Percentiles rank a stretch among this genome's conserved stretches.
These are phyloP conservation scores for Talaromyces sp. DNA, from an alignment of 2,329 filamentous ascomycete species.

Conservation along the genomic window DNA sequence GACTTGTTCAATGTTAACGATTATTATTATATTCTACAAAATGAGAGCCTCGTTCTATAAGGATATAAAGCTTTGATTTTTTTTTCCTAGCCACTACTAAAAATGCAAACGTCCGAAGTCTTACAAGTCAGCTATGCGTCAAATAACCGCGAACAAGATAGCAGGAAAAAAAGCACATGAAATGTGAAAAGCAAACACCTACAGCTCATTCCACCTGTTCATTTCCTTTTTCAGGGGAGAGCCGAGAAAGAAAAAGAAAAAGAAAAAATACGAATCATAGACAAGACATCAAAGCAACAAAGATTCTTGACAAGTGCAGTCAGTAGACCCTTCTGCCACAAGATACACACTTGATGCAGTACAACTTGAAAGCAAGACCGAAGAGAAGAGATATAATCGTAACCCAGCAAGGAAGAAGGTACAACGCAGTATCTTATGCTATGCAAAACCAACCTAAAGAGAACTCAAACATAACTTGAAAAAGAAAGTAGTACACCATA, in stretches of 20 bases:
- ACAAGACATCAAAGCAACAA: not conserved
- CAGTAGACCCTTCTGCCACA: not conserved
- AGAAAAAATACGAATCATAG: constrained; percentile 2
- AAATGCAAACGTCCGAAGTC: constrained; percentile 14
- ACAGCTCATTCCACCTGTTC: not conserved
- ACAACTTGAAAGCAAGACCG: constrained; percentile 4
- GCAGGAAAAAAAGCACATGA: not conserved
- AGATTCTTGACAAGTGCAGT: not conserved
- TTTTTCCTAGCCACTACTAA: constrained; percentile 5
- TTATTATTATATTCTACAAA: not conserved
- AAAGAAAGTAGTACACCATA: constrained; percentile 2
- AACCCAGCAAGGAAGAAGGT: constrained; percentile 1
- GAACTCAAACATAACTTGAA: not conserved
- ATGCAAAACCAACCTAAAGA: constrained; percentile 12
- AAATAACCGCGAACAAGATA: not conserved
- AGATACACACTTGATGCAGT: not conserved
- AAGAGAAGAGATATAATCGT: constrained; percentile 2
- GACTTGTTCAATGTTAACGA: not conserved
- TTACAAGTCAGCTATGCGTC: constrained; percentile 12
- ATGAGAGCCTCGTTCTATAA: not conserved
- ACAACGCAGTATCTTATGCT: constrained; percentile 11
- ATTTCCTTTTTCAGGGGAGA: not conserved
- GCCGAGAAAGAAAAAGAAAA: constrained; percentile 10
- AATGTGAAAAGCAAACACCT: not conserved
- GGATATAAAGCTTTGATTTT: not conserved